A percentile compares a stretch with the other conserved stretches of the same genome.
Conservation (phyloP, 2,329 filamentous ascomycete species). For the Niveomyces coronatus region DNA sequence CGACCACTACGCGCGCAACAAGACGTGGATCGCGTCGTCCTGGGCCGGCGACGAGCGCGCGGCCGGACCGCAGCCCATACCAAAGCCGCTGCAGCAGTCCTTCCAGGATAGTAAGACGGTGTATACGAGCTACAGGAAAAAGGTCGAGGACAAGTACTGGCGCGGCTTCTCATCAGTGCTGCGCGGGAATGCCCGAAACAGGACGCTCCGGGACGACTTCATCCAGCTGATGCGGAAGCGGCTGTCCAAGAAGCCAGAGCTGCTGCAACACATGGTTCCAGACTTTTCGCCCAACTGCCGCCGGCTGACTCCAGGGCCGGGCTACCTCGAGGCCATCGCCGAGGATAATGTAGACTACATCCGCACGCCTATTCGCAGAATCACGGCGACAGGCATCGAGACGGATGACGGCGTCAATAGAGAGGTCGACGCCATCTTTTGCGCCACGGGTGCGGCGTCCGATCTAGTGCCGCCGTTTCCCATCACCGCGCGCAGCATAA, state of each 20-base stretch:
- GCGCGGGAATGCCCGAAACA: constrained; percentile 40
- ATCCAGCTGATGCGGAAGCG: constrained; percentile 40
- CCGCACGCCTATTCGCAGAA: constrained; percentile 42
- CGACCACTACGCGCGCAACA: constrained; percentile 55
- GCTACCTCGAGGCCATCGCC: constrained; percentile 55
- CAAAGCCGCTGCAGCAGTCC: constrained; percentile 42
- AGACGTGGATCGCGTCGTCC: constrained; percentile 57
- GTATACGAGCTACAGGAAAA: constrained; percentile 51
- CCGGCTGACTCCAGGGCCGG: constrained; percentile 54
- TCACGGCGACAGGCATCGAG: constrained; percentile 50
- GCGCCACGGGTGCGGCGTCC: constrained; percentile 56
- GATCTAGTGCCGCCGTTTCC: constrained; percentile 50
- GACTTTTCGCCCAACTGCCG: constrained; percentile 56
- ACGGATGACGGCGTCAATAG: constrained; percentile 46
- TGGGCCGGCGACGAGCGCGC: constrained; percentile 47
- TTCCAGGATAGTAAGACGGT: constrained; percentile 50
- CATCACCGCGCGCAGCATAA: constrained; percentile 42
- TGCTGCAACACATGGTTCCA: constrained; percentile 46
- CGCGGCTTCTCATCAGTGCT: constrained; percentile 44
- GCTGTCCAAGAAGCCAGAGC: constrained; percentile 41
- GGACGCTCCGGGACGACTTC: constrained; percentile 35
- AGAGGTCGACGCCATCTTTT: constrained; percentile 55
- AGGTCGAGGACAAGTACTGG: constrained; percentile 52
- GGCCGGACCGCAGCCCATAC: constrained; percentile 44
- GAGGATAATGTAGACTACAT: constrained; percentile 54